phyloP scores from a whole-genome alignment of 75 land plant genomes.

The Chamaecyparis obtusa region DNA sequence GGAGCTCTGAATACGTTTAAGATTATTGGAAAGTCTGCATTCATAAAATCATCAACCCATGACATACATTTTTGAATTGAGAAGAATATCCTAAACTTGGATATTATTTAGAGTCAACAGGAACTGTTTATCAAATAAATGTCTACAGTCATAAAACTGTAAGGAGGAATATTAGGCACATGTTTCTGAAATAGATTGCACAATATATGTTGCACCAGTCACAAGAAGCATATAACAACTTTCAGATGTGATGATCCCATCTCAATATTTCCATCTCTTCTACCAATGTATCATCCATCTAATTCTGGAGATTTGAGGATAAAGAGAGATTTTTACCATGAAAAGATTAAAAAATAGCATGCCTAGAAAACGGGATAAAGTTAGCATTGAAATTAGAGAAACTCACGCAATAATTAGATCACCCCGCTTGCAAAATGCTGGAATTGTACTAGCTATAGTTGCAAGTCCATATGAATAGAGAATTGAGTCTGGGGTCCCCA shows the following conservation, averaged over 20 bases:
- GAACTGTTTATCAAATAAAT: background rate
- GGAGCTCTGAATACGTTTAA: background rate
- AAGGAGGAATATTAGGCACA: background rate
- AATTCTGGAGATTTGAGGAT: background rate
- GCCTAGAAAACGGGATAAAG: background rate
- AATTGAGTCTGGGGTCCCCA: conserved; percentile 93
- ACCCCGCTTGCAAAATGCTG: conserved; percentile 95
- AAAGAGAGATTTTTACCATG: background rate
- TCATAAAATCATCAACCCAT: background rate
- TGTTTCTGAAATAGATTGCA: background rate
- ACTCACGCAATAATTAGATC: conserved; percentile 95
- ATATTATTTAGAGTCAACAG: background rate
- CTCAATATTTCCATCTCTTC: background rate
- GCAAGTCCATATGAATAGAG: conserved; percentile 98
- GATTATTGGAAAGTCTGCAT: background rate
- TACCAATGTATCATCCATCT: background rate
- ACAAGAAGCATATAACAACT: background rate
- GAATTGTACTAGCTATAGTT: conserved; percentile 89
- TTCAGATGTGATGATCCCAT: background rate
- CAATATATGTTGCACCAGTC: background rate
- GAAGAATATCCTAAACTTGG: background rate
- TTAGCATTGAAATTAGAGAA: background rate
- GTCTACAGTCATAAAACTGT: background rate
- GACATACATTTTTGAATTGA: background rate
- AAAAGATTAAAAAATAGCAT: background rate